Base-by-base conservation (phyloP, 1,284 basidiomycete genomes). In the Sanghuangporus weigelae region DNA sequence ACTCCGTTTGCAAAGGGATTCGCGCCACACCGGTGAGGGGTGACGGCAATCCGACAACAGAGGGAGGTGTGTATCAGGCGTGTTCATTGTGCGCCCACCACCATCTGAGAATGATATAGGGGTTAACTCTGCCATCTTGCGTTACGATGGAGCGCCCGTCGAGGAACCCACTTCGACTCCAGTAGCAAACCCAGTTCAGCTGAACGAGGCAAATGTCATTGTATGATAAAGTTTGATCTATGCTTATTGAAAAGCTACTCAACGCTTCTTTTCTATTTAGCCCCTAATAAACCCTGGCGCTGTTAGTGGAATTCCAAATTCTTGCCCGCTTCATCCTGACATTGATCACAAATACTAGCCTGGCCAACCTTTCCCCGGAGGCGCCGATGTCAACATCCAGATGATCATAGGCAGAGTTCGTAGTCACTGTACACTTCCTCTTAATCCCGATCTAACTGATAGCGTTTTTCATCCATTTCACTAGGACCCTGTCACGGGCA, bases 111-210 rank as follows among this genome's bases (percentile, higher is more conserved):
- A 38, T 36, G 5, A 40, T 42, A 12, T 36, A 62, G 61, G 54
- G 19, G 55, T 76, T 44, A 79, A 79, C 63, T 77, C 75, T 39
- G 80, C 77, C 3, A 79, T 81, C 57, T 69, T 81, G 35, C 75
- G 77, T 21, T 80, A 80, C 63, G 63, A 63, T n/a, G 73, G 75
- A 14, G 78, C 78, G 3, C 67, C 71, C 6, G 60, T 42, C 21
- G 68, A 59, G 10, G 76, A 78, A n/a, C 76, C 77, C 12, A 71
- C 67, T 6, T 73, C 64, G 16, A 63, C 35, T 67, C 73, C 19
- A 66, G 69, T 56, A 6, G 49, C 66, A 40, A 68, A 64, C 66
- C 19, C 58, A 3, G 68, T 69, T 14, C 60, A 67, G 10, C 64
- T 77, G 12, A 63, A 69, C 46, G 76, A 77, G 63, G 68, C 70